Percentiles rank a stretch among this genome's conserved stretches.
Conservation (phyloP, 352 stramenopile genomes). For the Phytophthora brassicae region DNA sequence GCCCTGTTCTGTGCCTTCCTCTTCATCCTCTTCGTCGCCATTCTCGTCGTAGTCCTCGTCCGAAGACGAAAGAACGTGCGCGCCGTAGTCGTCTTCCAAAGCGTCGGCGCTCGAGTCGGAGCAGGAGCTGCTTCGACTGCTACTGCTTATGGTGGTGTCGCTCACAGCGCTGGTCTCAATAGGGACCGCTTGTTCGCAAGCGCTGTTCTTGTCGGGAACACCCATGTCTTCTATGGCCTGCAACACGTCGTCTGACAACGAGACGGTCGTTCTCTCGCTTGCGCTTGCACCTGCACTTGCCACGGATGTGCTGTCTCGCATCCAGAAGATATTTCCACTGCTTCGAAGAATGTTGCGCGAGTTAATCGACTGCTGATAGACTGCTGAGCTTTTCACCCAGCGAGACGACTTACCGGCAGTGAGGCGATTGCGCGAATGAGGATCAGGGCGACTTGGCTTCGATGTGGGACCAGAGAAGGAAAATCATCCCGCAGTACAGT, state of each 20-base stretch:
- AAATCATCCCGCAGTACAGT: conserved; percentile 23
- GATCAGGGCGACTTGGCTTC: conserved; percentile 3
- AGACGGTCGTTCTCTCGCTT: conserved; percentile 21
- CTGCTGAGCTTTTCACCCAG: too few species aligned
- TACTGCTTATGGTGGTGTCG: conserved; percentile 48
- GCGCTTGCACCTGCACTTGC: conserved; percentile 25
- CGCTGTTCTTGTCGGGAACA: conserved; percentile 11
- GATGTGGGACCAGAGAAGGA: conserved; percentile 16
- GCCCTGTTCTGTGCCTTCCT: conserved; percentile 20
- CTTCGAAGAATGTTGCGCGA: too few species aligned
- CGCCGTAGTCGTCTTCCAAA: conserved; percentile 43
- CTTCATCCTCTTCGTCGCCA: conserved; percentile 20
- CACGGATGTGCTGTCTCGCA: conserved; percentile 22
- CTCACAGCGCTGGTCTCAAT: conserved; percentile 37
- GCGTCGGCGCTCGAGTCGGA: conserved; percentile 37
- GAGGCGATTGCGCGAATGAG: conserved; percentile 34
- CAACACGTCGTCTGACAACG: conserved; percentile 25
- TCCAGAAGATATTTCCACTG: conserved; percentile 6
- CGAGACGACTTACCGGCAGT: conserved; percentile 10
- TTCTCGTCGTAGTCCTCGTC: conserved; percentile 32
- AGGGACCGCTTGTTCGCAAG: conserved; percentile 3
- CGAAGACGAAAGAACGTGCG: conserved; percentile 35
- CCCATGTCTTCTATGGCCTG: conserved; percentile 20
- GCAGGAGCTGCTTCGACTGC: conserved; percentile 33
- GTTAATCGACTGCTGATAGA: conserved; percentile 1